These are phyloP conservation scores for Fagopyrum esculentum DNA, from an alignment of 148 eudicot species.

Conservation along the genomic window DNA sequence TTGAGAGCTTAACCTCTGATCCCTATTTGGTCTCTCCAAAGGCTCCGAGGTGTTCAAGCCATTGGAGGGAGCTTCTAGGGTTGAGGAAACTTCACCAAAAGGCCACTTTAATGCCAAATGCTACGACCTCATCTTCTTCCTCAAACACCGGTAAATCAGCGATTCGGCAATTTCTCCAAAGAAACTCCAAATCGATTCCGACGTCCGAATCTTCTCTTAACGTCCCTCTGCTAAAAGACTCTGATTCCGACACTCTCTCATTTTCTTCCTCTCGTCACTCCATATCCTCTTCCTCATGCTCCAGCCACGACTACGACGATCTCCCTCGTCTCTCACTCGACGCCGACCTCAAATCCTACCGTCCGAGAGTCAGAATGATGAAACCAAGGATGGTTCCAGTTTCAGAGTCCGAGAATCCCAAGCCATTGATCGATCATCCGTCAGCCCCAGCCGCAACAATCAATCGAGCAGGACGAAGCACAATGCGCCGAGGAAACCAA, in stretches of 20 bases:
- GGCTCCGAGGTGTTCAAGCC: constrained; percentile 77
- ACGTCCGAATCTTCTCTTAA: constrained; percentile 23
- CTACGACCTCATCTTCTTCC: constrained; percentile 6
- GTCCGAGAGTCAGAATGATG: constrained; percentile 23
- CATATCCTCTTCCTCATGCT: constrained; percentile 48
- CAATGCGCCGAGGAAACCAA: constrained; percentile 21
- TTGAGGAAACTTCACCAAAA: constrained; percentile 42
- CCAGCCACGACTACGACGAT: constrained; percentile 55
- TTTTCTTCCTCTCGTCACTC: constrained; percentile 41
- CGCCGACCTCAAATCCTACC: constrained; percentile 25
- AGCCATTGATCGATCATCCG: constrained; percentile 12
- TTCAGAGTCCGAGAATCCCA: constrained; percentile 19
- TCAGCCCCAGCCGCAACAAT: constrained; percentile 1
- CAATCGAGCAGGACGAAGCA: neutral
- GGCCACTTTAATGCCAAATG: neutral
- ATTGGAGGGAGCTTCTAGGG: constrained; percentile 81
- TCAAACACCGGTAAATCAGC: constrained; percentile 22
- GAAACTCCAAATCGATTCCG: constrained; percentile 40
- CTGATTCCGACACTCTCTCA: constrained; percentile 25
- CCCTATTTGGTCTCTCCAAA: constrained; percentile 66
- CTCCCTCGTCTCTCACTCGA: constrained; percentile 71
- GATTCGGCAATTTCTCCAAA: constrained; percentile 35
- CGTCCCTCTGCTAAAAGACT: constrained; percentile 48
- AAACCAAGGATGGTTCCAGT: constrained; percentile 21
- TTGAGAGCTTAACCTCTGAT: constrained; percentile 17